Conservation (phyloP, 2,329 filamentous ascomycete genomes). For the Emergomyces pasteurianus region DNA sequence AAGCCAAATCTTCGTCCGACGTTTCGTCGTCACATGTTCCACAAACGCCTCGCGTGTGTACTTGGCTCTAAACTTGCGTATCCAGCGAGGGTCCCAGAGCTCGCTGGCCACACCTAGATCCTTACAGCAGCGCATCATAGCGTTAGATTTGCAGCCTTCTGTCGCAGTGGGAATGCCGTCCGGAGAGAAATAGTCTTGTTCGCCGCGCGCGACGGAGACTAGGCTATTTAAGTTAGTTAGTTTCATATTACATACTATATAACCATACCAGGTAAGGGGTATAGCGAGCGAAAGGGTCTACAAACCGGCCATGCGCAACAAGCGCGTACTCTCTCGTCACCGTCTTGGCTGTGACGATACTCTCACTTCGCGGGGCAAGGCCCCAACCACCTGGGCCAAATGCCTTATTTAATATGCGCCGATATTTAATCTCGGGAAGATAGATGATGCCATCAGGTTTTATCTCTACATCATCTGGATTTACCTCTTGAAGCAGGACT, state of each 20-base stretch:
- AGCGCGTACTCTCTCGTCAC: constrained; percentile 89
- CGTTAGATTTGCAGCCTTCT: constrained; percentile 96
- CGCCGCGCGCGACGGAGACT: constrained; percentile 82
- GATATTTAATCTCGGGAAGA: constrained; percentile 95
- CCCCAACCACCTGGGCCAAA: constrained; percentile 97
- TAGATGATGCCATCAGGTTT: constrained; percentile 97
- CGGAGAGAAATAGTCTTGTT: constrained; percentile 83
- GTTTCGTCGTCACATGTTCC: constrained; percentile 77
- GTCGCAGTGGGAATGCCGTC: constrained; percentile 88
- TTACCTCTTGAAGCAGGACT: constrained; percentile 55
- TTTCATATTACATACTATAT: not conserved
- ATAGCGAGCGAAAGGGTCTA: not conserved
- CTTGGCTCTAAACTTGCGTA: constrained; percentile 66
- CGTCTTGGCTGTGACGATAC: constrained; percentile 67
- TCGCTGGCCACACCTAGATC: constrained; percentile 90
- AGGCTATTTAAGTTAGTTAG: constrained; percentile 45
- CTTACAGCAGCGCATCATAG: constrained; percentile 96
- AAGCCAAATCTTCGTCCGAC: constrained; percentile 76
- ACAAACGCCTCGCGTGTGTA: constrained; percentile 74
- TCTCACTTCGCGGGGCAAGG: constrained; percentile 73
- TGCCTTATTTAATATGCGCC: constrained; percentile 73
- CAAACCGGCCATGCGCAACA: constrained; percentile 71
- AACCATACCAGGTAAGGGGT: not conserved
- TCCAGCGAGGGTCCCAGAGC: constrained; percentile 90
- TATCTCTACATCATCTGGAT: constrained; percentile 74